These are phyloP conservation scores for Exsudoporus frostii DNA, from an alignment of 768 basidiomycete genomes.

Conservation along the genomic window DNA sequence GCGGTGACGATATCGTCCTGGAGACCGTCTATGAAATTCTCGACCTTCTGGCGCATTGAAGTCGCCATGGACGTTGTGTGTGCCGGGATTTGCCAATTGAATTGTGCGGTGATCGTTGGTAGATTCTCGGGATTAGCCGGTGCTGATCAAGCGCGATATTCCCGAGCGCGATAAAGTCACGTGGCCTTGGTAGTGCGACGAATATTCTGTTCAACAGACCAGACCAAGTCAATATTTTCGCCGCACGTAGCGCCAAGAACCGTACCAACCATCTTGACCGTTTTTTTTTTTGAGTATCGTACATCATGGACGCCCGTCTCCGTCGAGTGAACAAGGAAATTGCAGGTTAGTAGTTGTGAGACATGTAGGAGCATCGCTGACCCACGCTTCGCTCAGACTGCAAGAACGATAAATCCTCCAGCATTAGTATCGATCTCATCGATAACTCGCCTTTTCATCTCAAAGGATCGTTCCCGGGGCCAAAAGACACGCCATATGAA, in stretches of 20 bases:
- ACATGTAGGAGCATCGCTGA: constrained; percentile 2
- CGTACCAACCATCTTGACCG: background rate
- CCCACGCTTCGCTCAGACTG: constrained; percentile 55
- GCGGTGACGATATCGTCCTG: constrained; percentile 77
- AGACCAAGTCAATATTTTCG: background rate
- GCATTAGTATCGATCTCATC: constrained; percentile 81
- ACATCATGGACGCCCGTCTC: constrained; percentile 80
- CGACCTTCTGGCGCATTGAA: constrained; percentile 74
- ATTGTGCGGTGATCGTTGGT: background rate
- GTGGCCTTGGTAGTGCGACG: constrained; percentile 7
- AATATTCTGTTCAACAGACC: constrained; percentile 1
- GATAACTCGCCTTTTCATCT: constrained; percentile 91
- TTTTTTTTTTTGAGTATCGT: background rate
- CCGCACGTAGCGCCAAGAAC: background rate
- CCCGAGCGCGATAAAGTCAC: constrained; percentile 22
- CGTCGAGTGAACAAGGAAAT: constrained; percentile 95
- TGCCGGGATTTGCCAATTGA: too few species aligned
- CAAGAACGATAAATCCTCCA: constrained; percentile 91
- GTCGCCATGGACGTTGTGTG: constrained; percentile 7
- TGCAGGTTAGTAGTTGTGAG: constrained; percentile 47
- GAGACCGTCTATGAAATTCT: constrained; percentile 68
- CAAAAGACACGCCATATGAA: constrained; percentile 89
- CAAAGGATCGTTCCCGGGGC: constrained; percentile 87
- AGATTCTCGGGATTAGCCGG: too few species aligned
- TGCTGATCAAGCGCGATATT: background rate